Percentiles rank a stretch among this genome's conserved stretches.
These are phyloP conservation scores for Sphaerostilbella broomeana DNA, from an alignment of 2,329 filamentous ascomycete genomes.

Conservation along the genomic window DNA sequence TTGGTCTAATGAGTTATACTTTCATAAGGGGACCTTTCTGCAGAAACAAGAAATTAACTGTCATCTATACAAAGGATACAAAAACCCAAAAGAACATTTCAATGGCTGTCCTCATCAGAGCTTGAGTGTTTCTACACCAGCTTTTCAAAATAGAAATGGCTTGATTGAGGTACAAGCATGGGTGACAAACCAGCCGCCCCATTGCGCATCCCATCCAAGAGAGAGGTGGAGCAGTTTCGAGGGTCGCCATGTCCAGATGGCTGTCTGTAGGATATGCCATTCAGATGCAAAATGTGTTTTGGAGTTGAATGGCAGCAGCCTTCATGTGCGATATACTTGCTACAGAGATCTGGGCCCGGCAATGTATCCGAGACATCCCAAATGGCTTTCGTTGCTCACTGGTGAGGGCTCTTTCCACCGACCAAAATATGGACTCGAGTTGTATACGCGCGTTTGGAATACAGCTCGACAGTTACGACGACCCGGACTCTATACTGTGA, in stretches of 20 bases:
- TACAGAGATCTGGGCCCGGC: conserved; percentile 5
- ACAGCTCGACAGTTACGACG: background rate
- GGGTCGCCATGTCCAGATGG: background rate
- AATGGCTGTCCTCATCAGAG: conserved; percentile 5
- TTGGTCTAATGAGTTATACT: conserved; percentile 8
- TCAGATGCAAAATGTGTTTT: conserved; percentile 6
- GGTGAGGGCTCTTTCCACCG: background rate
- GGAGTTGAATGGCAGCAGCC: background rate
- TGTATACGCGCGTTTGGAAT: background rate
- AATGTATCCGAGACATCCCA: background rate
- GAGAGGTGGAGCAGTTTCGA: conserved; percentile 3
- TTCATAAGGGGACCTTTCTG: background rate
- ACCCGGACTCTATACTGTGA: background rate
- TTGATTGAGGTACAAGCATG: conserved; percentile 1
- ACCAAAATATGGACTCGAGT: background rate
- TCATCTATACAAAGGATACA: background rate
- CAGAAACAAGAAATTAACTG: conserved; percentile 4
- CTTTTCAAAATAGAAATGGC: background rate
- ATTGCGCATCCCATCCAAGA: background rate
- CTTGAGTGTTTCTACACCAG: background rate
- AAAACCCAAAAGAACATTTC: background rate
- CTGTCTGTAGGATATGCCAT: conserved; percentile 3
- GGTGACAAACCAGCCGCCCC: background rate
- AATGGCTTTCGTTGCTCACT: conserved; percentile 6
- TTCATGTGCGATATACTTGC: conserved; percentile 4